phyloP scores from a whole-genome alignment of 768 basidiomycete species.

The Strobilomyces confusus region DNA sequence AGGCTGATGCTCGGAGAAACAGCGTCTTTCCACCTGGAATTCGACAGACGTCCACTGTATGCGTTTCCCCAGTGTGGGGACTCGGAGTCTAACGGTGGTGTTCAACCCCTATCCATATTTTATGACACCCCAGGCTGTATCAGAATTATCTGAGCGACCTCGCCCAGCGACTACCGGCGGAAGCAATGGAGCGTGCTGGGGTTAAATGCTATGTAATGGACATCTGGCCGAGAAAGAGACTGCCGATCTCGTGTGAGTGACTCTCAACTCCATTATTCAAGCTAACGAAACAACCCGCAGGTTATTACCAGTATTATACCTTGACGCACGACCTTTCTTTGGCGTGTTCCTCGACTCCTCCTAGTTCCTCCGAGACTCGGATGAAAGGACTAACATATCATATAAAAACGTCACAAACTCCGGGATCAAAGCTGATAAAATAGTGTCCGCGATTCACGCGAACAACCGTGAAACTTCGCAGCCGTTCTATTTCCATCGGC shows the following conservation, averaged over 20 bases:
- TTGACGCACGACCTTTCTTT: neutral
- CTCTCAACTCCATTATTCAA: too few relatives aligned
- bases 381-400: too few relatives aligned
- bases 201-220: neutral
- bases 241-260: too few relatives aligned
- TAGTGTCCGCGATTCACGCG: neutral
- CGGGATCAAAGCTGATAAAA: neutral
- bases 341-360: neutral
- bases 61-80: too few relatives aligned
- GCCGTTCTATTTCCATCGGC: neutral
- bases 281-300: neutral
- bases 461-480: neutral
- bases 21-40: neutral
- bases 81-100: neutral
- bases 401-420: fast-evolving
- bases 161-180: neutral
- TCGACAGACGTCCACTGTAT: too few relatives aligned
- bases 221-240: too few relatives aligned
- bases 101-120: neutral
- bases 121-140: neutral
- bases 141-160: neutral
- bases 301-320: neutral
- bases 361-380: neutral
- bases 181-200: constrained; percentile 3
- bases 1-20: neutral